Percentiles rank a stretch among this genome's conserved stretches.
phyloP scores from a whole-genome alignment of 371 early-diverging fungal species.

The Chytridiales sp. region DNA sequence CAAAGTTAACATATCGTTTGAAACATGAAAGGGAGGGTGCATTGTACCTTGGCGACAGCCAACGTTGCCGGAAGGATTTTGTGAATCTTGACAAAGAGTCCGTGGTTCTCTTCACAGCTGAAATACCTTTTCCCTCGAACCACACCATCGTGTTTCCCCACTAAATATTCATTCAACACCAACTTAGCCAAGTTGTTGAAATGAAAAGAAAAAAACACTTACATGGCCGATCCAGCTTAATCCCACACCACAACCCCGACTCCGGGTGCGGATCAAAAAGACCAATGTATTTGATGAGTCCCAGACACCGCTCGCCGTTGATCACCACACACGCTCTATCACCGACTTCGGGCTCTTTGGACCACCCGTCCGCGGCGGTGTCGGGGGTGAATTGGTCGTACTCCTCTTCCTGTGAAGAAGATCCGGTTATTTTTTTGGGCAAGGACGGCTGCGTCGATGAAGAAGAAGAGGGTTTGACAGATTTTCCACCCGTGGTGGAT shows the following conservation, averaged over 20 bases:
- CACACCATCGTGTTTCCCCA: conserved; percentile 82
- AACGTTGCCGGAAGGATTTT: conserved; percentile 38
- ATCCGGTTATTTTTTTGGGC: neutral
- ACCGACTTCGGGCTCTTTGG: conserved; percentile 19
- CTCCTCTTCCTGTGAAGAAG: neutral
- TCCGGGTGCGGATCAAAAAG: conserved; percentile 37
- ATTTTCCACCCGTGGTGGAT: neutral
- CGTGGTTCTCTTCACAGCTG: conserved; percentile 69
- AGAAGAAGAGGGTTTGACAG: too few species aligned
- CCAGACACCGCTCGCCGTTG: conserved; percentile 30
- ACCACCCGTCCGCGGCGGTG: neutral
- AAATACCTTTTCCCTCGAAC: conserved; percentile 80
- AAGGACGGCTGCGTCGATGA: too few species aligned
- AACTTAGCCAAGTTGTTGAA: conserved; percentile 47
- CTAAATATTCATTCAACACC: conserved; percentile 66
- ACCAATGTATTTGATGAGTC: conserved; percentile 39
- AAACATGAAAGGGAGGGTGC: too few species aligned
- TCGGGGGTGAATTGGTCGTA: neutral
- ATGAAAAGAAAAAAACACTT: conserved; percentile 10
- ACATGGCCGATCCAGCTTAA: conserved; percentile 39
- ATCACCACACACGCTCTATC: conserved; percentile 39
- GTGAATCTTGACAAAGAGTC: conserved; percentile 68
- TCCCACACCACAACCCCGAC: conserved; percentile 43
- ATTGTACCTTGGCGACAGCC: too few species aligned
- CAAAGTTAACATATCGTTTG: too few species aligned